Conservation (phyloP, 371 early-diverging fungal genomes). For the Sporodiniella umbellata region DNA sequence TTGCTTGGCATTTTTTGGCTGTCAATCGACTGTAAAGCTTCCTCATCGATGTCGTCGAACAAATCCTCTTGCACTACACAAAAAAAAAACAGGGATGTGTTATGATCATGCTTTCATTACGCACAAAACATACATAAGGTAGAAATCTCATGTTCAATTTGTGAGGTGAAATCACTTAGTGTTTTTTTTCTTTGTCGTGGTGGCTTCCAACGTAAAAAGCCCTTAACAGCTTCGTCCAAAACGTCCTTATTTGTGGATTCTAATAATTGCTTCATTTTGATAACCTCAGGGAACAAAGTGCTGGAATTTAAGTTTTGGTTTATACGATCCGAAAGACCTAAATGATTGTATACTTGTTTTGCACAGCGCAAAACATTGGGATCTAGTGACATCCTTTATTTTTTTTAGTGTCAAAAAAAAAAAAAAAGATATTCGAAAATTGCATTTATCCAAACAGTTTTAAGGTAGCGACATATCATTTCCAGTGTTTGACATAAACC, state of each 20-base stretch:
- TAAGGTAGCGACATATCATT: too few species aligned
- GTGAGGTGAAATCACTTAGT: slow-evolving; percentile 8
- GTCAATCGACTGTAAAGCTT: neutral
- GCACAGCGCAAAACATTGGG: slow-evolving; percentile 13
- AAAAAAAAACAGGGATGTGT: neutral
- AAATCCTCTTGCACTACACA: neutral
- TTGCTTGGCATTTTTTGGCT: neutral
- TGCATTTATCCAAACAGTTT: too few species aligned
- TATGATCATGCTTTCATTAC: neutral
- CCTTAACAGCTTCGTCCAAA: slow-evolving; percentile 11
- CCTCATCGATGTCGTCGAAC: neutral
- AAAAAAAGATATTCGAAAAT: neutral
- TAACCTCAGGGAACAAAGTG: slow-evolving; percentile 14
- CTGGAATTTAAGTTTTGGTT: neutral
- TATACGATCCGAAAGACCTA: slow-evolving; percentile 23
- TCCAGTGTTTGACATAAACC: too few species aligned
- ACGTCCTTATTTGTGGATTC: slow-evolving; percentile 6
- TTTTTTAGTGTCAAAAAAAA: neutral
- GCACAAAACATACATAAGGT: slow-evolving; percentile 1
- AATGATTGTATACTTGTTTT: slow-evolving; percentile 36
- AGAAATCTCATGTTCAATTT: slow-evolving; percentile 15
- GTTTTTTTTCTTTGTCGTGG: slow-evolving; percentile 19
- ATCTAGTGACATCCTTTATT: neutral
- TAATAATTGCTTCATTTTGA: slow-evolving; percentile 25
- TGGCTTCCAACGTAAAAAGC: slow-evolving; percentile 21